A percentile compares a stretch with the other conserved stretches of the same genome.
phyloP scores from a whole-genome alignment of 192 early-diverging fungal genomes.

The Coemansia sp. region DNA sequence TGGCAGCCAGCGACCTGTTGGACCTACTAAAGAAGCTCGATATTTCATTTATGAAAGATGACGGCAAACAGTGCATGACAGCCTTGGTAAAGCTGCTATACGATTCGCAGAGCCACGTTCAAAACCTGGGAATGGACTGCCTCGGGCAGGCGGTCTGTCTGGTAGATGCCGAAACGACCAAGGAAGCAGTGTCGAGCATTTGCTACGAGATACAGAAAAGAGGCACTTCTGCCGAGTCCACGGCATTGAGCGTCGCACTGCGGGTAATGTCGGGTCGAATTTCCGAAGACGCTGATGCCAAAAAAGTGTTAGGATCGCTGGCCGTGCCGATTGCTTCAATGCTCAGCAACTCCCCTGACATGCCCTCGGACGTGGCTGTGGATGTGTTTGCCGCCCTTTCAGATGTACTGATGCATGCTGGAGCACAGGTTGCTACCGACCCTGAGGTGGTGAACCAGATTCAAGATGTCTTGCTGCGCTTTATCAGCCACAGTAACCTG shows the following conservation, averaged over 20 bases:
- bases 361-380: slow-evolving; percentile 14
- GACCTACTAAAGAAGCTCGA: slow-evolving; percentile 15
- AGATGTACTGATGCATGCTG: slow-evolving; percentile 27
- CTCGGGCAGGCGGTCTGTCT: slow-evolving; percentile 31
- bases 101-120: slow-evolving; percentile 48
- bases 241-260: slow-evolving; percentile 35
- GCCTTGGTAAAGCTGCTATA: slow-evolving; percentile 26
- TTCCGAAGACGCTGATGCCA: slow-evolving; percentile 23
- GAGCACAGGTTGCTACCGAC: slow-evolving; percentile 28
- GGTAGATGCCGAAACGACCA: slow-evolving; percentile 21
- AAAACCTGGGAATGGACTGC: slow-evolving; percentile 47
- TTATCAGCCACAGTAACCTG: slow-evolving; percentile 22
- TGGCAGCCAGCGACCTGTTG: slow-evolving; percentile 41
- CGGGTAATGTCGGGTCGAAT: slow-evolving; percentile 31
- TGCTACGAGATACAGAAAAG: slow-evolving; percentile 23
- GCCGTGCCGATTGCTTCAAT: slow-evolving; percentile 26
- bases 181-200: slow-evolving; percentile 13
- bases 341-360: slow-evolving; percentile 15
- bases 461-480: slow-evolving; percentile 28
- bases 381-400: slow-evolving; percentile 43
- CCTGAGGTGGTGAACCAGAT: slow-evolving; percentile 16
- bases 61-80: slow-evolving; percentile 22
- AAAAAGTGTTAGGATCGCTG: slow-evolving; percentile 23
- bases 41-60: slow-evolving; percentile 15
- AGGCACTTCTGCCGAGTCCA: slow-evolving; percentile 10